Conservation (phyloP, 306 rosid genomes). For the Glycyrrhiza uralensis region DNA sequence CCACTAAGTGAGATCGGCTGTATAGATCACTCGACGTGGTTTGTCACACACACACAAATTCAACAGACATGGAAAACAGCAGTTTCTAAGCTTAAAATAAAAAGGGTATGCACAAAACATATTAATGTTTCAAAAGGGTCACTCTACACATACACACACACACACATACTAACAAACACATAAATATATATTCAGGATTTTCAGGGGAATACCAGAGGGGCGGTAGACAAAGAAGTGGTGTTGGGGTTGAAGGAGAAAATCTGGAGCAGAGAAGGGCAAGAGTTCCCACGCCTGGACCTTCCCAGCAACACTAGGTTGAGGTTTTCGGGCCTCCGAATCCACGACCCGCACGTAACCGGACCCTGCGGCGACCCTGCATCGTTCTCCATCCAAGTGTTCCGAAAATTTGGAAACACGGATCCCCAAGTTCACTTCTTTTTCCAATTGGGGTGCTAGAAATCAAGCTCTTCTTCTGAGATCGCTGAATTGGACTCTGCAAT, state of each 20-base stretch:
- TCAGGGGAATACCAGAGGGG: constrained; percentile 62
- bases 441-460: constrained; percentile 10
- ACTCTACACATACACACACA: not conserved
- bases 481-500: not conserved
- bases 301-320: constrained; percentile 53
- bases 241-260: constrained; percentile 76
- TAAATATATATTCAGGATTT: not conserved
- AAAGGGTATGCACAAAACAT: not conserved
- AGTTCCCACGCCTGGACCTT: constrained; percentile 52
- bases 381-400: constrained; percentile 42
- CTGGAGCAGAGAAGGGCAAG: constrained; percentile 61
- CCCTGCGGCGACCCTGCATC: constrained; percentile 61
- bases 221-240: constrained; percentile 55
- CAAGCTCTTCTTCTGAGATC: not conserved
- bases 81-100: not conserved
- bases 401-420: constrained; percentile 2
- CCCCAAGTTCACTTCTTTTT: constrained; percentile 22
- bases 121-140: not conserved
- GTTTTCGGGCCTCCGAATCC: constrained; percentile 94
- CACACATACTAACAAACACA: not conserved
- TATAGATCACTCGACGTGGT: not conserved
- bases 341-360: constrained; percentile 73
- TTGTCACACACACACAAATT: not conserved
- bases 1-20: too few species aligned
- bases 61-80: not conserved